These are phyloP conservation scores for Blastocystis sp. DNA, from an alignment of 352 stramenopile genomes.

Conservation along the genomic window DNA sequence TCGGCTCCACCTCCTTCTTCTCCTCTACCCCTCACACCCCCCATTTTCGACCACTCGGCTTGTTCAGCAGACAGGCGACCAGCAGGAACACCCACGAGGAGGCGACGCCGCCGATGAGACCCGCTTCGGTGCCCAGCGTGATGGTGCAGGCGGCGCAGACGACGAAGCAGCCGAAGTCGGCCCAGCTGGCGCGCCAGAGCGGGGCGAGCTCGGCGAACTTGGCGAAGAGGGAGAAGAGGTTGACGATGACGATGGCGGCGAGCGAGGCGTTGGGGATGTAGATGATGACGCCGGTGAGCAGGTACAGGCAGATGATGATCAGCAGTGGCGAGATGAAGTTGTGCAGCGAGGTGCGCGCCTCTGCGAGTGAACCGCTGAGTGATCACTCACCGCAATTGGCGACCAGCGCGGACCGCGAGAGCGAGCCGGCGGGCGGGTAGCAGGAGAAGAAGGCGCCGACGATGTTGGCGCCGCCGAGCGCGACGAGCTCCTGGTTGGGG, in stretches of 20 bases:
- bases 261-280: constrained; percentile 65
- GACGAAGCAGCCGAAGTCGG: constrained; percentile 60
- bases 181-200: constrained; percentile 26
- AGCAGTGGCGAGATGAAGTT: constrained; percentile 69
- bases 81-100: constrained; percentile 44
- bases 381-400: constrained; percentile 24
- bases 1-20: background rate
- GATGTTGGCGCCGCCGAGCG: constrained; percentile 69
- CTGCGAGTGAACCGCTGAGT: background rate
- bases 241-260: constrained; percentile 63
- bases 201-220: constrained; percentile 41
- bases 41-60: background rate
- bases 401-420: constrained; percentile 70
- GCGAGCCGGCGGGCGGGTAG: constrained; percentile 71
- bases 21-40: constrained; percentile 5
- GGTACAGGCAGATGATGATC: constrained; percentile 62
- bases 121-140: constrained; percentile 63
- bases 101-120: constrained; percentile 45
- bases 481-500: constrained; percentile 71
- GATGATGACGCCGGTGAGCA: constrained; percentile 65
- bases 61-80: background rate
- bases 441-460: constrained; percentile 71
- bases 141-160: constrained; percentile 46
- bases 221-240: constrained; percentile 64
- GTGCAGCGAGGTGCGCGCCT: constrained; percentile 31